Percentiles rank a stretch among this genome's conserved stretches.
phyloP scores from a whole-genome alignment of 140 eudicot species.

The Anethum foeniculum region DNA sequence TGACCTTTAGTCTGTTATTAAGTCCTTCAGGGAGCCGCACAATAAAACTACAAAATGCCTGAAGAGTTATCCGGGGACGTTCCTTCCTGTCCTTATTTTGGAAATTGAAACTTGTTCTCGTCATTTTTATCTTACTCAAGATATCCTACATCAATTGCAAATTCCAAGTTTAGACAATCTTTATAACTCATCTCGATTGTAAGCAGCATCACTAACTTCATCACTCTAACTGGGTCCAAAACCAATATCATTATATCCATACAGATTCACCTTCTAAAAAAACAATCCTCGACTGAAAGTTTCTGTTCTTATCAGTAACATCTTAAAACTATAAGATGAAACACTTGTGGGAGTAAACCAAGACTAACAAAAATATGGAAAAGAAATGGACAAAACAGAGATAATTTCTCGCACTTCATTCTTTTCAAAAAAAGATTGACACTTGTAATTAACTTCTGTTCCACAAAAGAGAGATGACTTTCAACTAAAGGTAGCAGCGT shows the following conservation, averaged over 20 bases:
- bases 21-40: slow-evolving; percentile 51
- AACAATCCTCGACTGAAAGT: not conserved
- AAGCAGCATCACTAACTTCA: not conserved
- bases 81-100: slow-evolving; percentile 26
- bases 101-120: slow-evolving; percentile 17
- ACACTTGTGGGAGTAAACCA: not conserved
- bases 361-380: not conserved
- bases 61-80: slow-evolving; percentile 35
- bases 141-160: slow-evolving; percentile 19
- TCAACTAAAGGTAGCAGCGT: not conserved
- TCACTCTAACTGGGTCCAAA: not conserved
- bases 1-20: slow-evolving; percentile 53
- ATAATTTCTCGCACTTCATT: not conserved
- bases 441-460: not conserved
- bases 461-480: not conserved
- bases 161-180: not conserved
- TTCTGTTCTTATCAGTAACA: not conserved
- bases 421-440: not conserved
- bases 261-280: not conserved
- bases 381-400: not conserved
- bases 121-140: slow-evolving; percentile 30
- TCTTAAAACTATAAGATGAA: not conserved
- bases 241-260: not conserved
- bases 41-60: slow-evolving; percentile 41
- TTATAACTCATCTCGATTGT: not conserved